Evolutionary conservation across 768 basidiomycete species (phyloP).

Genomic region (Psilocybe subaeruginosa): DNA sequence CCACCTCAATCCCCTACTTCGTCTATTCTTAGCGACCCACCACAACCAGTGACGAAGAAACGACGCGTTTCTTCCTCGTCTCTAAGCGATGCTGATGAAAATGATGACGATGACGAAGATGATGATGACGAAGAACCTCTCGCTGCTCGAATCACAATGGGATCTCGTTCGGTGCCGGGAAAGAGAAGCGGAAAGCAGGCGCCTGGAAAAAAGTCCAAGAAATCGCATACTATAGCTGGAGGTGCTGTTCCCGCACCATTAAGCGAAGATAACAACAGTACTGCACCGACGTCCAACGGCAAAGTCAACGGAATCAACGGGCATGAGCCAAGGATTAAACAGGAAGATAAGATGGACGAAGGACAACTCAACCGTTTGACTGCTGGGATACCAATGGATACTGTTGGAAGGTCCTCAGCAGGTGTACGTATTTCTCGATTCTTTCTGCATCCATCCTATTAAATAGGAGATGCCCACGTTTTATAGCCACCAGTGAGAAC

Average conservation of each 20-base stretch:
- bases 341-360: constrained; percentile 83
- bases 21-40: constrained; percentile 52
- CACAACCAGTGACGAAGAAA: constrained; percentile 51
- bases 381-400: constrained; percentile 80
- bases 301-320: constrained; percentile 48
- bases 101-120: constrained; percentile 48
- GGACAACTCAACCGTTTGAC: constrained; percentile 75
- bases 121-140: constrained; percentile 61
- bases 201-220: constrained; percentile 58
- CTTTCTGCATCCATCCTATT: not conserved
- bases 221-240: constrained; percentile 58
- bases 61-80: constrained; percentile 56
- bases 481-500: constrained; percentile 55
- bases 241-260: constrained; percentile 39
- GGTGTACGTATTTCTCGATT: constrained; percentile 40
- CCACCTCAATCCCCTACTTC: constrained; percentile 49
- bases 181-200: constrained; percentile 58
- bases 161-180: constrained; percentile 29
- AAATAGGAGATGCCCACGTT: constrained; percentile 4
- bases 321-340: constrained; percentile 57
- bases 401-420: constrained; percentile 45
- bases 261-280: constrained; percentile 33
- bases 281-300: constrained; percentile 33
- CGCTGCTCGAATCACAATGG: constrained; percentile 44
- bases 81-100: constrained; percentile 55